Conservation (phyloP, 768 basidiomycete genomes). For the Butyriboletus loyo region DNA sequence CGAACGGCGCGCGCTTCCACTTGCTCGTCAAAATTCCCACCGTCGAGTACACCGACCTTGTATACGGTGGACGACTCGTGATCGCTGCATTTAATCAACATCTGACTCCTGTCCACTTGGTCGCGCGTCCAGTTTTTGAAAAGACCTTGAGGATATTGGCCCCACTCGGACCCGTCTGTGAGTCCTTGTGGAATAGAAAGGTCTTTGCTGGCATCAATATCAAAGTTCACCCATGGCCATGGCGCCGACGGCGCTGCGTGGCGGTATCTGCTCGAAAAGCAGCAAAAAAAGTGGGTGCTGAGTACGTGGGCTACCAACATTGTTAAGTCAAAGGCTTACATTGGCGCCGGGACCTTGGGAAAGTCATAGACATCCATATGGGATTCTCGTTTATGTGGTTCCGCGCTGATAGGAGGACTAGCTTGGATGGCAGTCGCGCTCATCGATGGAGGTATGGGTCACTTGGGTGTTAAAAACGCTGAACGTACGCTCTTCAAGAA, state of each 20-base stretch:
- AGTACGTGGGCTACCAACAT: not conserved
- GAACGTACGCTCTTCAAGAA: not conserved
- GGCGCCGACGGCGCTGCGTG: slow-evolving; percentile 39
- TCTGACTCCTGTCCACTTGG: slow-evolving; percentile 39
- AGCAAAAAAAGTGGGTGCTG: not conserved
- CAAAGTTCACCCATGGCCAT: slow-evolving; percentile 39
- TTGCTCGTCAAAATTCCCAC: slow-evolving; percentile 18
- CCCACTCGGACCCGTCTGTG: slow-evolving; percentile 22
- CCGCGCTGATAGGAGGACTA: not conserved
- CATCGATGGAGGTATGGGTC: slow-evolving; percentile 3
- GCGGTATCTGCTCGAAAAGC: slow-evolving; percentile 21
- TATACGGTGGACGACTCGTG: slow-evolving; percentile 17
- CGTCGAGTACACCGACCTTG: slow-evolving; percentile 13
- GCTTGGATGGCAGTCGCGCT: not conserved
- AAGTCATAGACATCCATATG: not conserved
- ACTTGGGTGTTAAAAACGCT: not conserved
- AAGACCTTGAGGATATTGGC: slow-evolving; percentile 45
- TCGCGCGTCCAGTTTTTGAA: slow-evolving; percentile 53
- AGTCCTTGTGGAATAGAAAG: not conserved
- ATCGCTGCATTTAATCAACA: slow-evolving; percentile 24
- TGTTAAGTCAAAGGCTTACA: slow-evolving; percentile 12
- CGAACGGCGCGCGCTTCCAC: slow-evolving; percentile 9
- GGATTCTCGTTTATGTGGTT: not conserved
- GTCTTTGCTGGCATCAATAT: slow-evolving; percentile 10
- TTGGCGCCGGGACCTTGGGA: slow-evolving; percentile 19